Conservation (phyloP, 2,329 filamentous ascomycete species). For the Dactylellina parvicollis region DNA sequence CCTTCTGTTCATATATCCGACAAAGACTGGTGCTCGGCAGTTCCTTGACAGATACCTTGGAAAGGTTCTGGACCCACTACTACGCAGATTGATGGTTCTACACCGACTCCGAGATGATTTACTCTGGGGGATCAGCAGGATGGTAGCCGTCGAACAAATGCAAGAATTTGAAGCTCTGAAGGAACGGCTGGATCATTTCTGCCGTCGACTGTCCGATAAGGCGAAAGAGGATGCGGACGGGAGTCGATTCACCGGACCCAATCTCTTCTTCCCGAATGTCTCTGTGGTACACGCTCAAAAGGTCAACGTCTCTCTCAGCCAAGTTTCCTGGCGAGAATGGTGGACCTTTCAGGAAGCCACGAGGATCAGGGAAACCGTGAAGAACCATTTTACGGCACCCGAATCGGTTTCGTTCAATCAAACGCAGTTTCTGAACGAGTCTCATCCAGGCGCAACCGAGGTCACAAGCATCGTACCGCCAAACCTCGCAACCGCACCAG, state of each 20-base stretch:
- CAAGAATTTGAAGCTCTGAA: slow-evolving; percentile 56
- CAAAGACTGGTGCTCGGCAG: slow-evolving; percentile 57
- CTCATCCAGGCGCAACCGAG: slow-evolving; percentile 22
- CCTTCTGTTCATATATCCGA: slow-evolving; percentile 58
- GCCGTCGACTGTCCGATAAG: slow-evolving; percentile 44
- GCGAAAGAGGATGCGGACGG: slow-evolving; percentile 25
- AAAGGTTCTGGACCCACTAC: slow-evolving; percentile 57
- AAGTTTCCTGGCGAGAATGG: slow-evolving; percentile 58
- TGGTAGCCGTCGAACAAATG: slow-evolving; percentile 57
- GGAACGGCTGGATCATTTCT: slow-evolving; percentile 55
- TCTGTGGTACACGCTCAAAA: slow-evolving; percentile 56
- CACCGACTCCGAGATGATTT: slow-evolving; percentile 57
- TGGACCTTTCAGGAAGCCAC: slow-evolving; percentile 57
- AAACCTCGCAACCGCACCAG: slow-evolving; percentile 12
- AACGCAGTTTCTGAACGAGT: slow-evolving; percentile 18
- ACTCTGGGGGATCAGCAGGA: slow-evolving; percentile 57
- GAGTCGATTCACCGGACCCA: slow-evolving; percentile 35
- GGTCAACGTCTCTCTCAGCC: slow-evolving; percentile 56
- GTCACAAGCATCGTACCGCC: slow-evolving; percentile 18
- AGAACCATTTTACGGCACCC: slow-evolving; percentile 55
- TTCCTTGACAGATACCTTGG: slow-evolving; percentile 58
- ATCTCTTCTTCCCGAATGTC: slow-evolving; percentile 31
- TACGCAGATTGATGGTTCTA: slow-evolving; percentile 58
- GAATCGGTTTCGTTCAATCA: slow-evolving; percentile 23
- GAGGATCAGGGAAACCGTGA: slow-evolving; percentile 57